Conservation (phyloP, 495 filamentous ascomycete genomes). For the Talaromyces nanjingensis region DNA sequence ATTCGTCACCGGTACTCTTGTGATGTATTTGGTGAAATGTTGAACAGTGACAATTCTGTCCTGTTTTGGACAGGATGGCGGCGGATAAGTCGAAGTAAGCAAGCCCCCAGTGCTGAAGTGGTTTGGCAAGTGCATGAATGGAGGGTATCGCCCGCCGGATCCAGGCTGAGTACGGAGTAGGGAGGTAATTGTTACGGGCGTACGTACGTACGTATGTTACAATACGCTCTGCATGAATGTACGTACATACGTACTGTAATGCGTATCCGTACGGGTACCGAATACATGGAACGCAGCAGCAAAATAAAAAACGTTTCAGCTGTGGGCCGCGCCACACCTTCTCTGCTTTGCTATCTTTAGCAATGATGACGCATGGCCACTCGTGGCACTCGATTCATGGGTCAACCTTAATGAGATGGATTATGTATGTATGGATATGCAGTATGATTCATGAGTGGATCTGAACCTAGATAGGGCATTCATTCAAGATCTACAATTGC, state of each 20-base stretch:
- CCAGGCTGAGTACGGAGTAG: background rate
- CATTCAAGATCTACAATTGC: background rate
- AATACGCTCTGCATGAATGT: background rate
- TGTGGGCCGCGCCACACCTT: conserved; percentile 3
- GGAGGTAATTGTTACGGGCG: background rate
- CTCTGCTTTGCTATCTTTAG: conserved; percentile 3
- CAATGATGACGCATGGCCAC: background rate
- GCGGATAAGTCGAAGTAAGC: background rate
- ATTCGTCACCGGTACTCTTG: background rate
- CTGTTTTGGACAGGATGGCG: conserved; percentile 4
- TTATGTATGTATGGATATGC: background rate
- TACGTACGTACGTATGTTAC: background rate
- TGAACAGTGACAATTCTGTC: conserved; percentile 5
- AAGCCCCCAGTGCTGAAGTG: background rate
- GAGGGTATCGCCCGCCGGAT: background rate
- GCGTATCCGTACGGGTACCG: background rate
- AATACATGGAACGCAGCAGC: background rate
- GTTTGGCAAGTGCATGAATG: background rate
- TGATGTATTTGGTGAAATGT: background rate
- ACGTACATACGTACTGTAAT: too few relatives aligned
- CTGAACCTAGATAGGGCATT: background rate
- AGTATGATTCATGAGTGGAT: background rate
- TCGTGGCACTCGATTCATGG: background rate
- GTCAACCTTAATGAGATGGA: background rate
- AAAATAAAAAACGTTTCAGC: background rate